phyloP scores from a whole-genome alignment of 2,329 filamentous ascomycete genomes.

The Cryphonectria naterciae region DNA sequence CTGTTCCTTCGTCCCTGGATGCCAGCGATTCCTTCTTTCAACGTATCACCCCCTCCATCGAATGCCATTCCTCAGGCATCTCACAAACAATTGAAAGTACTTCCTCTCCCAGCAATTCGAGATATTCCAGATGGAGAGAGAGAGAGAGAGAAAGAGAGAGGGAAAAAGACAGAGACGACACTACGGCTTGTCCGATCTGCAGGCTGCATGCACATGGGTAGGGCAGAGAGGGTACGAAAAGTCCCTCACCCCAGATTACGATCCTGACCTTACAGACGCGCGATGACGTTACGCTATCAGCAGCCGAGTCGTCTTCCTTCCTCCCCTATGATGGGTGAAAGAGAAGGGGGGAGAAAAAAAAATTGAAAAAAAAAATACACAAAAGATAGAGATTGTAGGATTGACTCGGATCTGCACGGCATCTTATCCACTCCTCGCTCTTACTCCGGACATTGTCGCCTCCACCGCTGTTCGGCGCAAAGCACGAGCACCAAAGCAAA shows the following conservation, averaged over 20 bases:
- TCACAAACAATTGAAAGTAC: not conserved
- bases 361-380: conserved; percentile 14
- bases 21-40: no score
- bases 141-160: not conserved
- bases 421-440: conserved; percentile 24
- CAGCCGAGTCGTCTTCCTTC: not conserved
- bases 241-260: conserved; percentile 27
- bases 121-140: not conserved
- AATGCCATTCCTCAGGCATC: not conserved
- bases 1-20: no score
- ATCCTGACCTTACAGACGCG: conserved; percentile 10
- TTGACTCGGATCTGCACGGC: conserved; percentile 26
- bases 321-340: not conserved
- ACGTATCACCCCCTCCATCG: no score
- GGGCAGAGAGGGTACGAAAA: conserved; percentile 17
- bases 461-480: conserved; percentile 8
- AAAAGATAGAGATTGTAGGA: conserved; percentile 19
- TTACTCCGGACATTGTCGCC: conserved; percentile 26
- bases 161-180: not conserved
- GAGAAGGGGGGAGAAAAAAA: not conserved
- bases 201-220: conserved; percentile 6
- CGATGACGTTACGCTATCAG: conserved; percentile 25
- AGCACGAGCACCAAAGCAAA: not conserved
- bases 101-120: no score
- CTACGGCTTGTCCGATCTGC: conserved; percentile 24